Conservation (phyloP, 345 rosid genomes). For the Excoecaria agallocha region DNA sequence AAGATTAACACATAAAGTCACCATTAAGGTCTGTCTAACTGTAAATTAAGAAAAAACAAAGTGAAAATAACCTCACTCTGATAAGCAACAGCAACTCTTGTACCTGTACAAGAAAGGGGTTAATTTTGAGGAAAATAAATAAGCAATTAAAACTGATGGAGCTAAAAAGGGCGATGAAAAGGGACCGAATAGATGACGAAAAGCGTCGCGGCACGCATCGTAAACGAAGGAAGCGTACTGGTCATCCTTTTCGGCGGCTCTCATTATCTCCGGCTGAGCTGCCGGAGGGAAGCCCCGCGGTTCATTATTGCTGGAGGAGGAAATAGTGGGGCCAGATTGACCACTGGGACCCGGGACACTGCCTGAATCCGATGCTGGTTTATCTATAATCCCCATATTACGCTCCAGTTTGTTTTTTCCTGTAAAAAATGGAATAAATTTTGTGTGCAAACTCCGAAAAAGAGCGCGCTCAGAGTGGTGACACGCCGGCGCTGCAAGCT, state of each 20-base stretch:
- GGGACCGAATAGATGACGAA: conserved; percentile 78
- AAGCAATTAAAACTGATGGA: background rate
- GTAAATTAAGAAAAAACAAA: background rate
- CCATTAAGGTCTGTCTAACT: background rate
- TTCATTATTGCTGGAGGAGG: conserved; percentile 19
- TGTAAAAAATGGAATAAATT: no score
- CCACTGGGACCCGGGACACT: conserved; percentile 32
- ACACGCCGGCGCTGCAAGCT: background rate
- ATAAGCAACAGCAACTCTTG: conserved; percentile 85
- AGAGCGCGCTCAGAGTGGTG: background rate
- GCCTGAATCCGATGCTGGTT: conserved; percentile 23
- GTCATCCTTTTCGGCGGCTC: conserved; percentile 97
- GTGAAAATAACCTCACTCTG: conserved; percentile 67
- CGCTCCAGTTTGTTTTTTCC: background rate
- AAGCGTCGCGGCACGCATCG: conserved; percentile 93
- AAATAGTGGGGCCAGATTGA: conserved; percentile 11
- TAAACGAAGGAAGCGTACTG: conserved; percentile 87
- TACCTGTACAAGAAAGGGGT: conserved; percentile 39
- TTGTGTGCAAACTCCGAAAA: background rate
- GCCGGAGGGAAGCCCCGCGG: conserved; percentile 59
- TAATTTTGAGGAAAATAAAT: background rate
- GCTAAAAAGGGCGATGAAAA: no score
- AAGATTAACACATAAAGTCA: no score
- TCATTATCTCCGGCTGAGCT: conserved; percentile 92
- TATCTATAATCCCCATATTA: conserved; percentile 9